Evolutionary conservation across 306 rosid species (phyloP).

Genomic region (Hylodesmum podocarpum): DNA sequence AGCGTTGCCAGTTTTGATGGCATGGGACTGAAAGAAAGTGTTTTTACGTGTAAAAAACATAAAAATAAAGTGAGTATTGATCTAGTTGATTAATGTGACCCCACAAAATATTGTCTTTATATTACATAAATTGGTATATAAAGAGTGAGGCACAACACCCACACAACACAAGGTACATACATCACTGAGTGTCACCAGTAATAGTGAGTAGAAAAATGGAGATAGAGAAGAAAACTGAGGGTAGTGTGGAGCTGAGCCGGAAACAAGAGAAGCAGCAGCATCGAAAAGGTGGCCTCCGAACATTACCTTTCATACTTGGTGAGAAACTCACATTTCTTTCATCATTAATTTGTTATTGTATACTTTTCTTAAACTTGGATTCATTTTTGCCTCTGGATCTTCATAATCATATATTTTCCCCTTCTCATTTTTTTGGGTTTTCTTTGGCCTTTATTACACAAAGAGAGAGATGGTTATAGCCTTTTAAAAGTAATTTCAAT

Average conservation of each 20-base stretch:
- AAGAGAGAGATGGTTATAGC: neutral
- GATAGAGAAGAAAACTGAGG: constrained; percentile 12
- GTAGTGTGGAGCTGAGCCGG: neutral
- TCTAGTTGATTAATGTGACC: neutral
- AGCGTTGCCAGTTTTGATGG: neutral
- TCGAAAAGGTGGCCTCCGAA: constrained; percentile 54
- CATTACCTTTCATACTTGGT: constrained; percentile 72
- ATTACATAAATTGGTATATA: neutral
- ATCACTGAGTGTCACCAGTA: neutral
- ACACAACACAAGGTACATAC: neutral
- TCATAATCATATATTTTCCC: neutral
- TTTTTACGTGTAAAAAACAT: neutral
- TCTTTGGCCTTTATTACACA: neutral
- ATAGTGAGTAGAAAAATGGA: constrained; percentile 17
- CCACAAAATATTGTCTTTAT: neutral
- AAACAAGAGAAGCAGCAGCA: constrained; percentile 16
- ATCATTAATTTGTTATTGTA: neutral
- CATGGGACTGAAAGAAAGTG: neutral
- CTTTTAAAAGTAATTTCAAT: neutral
- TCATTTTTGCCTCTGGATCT: neutral
- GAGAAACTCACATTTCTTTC: neutral
- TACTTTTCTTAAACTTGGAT: neutral
- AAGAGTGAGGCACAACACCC: neutral
- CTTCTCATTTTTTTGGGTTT: neutral
- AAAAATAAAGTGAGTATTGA: neutral